Evolutionary conservation across 2,329 filamentous ascomycete species (phyloP), one percentile per base, ranked within the genome.

Genomic region (Nemania bipapillata): DNA sequence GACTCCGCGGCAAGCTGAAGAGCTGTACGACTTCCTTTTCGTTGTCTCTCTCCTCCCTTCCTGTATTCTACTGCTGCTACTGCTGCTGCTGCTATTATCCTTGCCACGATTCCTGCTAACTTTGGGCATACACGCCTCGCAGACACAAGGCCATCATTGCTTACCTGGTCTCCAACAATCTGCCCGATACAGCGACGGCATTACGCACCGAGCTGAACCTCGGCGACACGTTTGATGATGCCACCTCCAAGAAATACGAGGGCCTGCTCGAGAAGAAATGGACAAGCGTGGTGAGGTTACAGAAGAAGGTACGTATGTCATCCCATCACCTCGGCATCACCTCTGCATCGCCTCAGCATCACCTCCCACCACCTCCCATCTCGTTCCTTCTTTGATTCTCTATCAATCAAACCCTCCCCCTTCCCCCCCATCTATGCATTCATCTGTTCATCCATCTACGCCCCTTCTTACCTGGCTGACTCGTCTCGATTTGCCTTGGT

Each of bases 231-330:
- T 94, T 96, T 76, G 93, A 97, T 78, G 86, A 92, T 70, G 87
- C 88, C 20, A 97, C 93, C 22, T 87, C 91, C 60, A 97, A 97
- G 84, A 97, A 97, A 82, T 98, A 97, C 83, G 94, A 97, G 81
- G 92, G 92, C 1, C 82, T 98, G 30, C 82, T 98, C 73, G 95
- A 98, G 86, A 97, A 97, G 87, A 98, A 98, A 85, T 98, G 95
- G 95, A 98, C 95, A 22, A 96, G 93, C 76, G 92, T 98, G 30
- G 94, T 97, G 76, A 88, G 95, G 70, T 81, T 98, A 80, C 95
- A 98, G 82, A 97, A 97, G 82, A 98, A 97, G 92, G 93, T 92
- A 81, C 58, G 81, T n/a, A n/a, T 32, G 50, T 9, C 30, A 32
- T 32, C 30, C 30, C 30, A 32, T 32, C 49, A 17, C 22, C 28